Evolutionary conservation across 352 stramenopile genomes (phyloP).

Genomic region (Phytopythium boreale): DNA sequence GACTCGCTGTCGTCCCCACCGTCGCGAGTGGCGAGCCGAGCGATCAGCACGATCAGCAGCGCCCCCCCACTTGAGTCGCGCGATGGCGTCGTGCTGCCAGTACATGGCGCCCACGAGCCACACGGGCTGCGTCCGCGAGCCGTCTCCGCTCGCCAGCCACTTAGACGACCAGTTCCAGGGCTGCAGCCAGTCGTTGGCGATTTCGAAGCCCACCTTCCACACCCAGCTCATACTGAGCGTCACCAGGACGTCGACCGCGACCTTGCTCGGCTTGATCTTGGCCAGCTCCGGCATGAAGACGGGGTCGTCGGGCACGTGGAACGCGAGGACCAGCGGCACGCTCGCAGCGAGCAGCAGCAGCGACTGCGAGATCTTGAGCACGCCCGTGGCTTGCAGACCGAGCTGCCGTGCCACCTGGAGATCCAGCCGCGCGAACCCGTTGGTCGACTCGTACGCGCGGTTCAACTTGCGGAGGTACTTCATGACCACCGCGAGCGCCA

Average conservation of each 20-base stretch:
- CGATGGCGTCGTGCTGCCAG: constrained; percentile 10
- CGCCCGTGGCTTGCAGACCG: constrained; percentile 37
- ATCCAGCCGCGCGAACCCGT: constrained; percentile 30
- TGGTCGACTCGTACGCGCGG: constrained; percentile 27
- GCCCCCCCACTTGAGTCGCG: constrained; percentile 7
- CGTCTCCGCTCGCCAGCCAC: not conserved
- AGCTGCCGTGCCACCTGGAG: constrained; percentile 37
- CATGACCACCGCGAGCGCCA: constrained; percentile 33
- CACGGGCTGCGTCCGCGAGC: constrained; percentile 9
- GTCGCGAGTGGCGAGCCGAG: constrained; percentile 1
- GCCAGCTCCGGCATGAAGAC: constrained; percentile 23
- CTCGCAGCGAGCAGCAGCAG: constrained; percentile 32
- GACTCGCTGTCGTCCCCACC: constrained; percentile 6
- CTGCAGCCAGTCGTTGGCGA: constrained; percentile 32
- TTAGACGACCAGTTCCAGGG: constrained; percentile 9
- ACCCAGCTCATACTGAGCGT: constrained; percentile 54
- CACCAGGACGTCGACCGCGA: constrained; percentile 27
- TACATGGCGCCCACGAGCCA: constrained; percentile 19
- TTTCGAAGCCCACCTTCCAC: constrained; percentile 41
- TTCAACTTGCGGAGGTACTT: constrained; percentile 43
- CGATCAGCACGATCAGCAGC: constrained; percentile 2
- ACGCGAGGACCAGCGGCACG: constrained; percentile 24
- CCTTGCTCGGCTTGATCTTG: constrained; percentile 14
- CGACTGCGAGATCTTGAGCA: constrained; percentile 39
- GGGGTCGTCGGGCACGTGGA: constrained; percentile 29